Conservation (phyloP, 306 rosid genomes). For the Malus domestica region DNA sequence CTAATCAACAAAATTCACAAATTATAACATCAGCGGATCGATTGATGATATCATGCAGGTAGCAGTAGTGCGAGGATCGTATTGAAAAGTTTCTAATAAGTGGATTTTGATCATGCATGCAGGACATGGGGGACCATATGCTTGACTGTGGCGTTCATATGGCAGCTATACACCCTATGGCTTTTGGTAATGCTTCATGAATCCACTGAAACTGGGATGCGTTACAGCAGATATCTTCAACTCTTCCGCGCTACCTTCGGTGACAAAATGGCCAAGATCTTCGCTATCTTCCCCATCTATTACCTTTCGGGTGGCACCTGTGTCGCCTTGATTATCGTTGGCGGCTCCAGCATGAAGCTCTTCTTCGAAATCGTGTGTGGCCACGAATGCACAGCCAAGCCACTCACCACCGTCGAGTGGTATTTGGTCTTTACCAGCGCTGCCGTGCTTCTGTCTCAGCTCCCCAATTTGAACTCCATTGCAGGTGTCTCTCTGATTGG, state of each 20-base stretch:
- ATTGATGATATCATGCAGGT: too few relatives aligned
- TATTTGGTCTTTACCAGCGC: slow-evolving; percentile 28
- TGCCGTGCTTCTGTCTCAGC: slow-evolving; percentile 31
- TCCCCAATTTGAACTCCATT: slow-evolving; percentile 41
- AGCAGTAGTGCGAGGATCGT: too few relatives aligned
- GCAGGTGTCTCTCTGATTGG: slow-evolving; percentile 37
- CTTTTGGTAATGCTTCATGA: slow-evolving; percentile 37
- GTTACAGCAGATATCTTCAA: slow-evolving; percentile 41
- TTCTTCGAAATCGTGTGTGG: slow-evolving; percentile 31
- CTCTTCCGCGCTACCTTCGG: slow-evolving; percentile 31
- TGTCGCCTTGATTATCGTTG: slow-evolving; percentile 24
- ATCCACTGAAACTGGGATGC: slow-evolving; percentile 29
- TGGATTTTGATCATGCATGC: neutral
- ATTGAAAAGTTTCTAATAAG: too few relatives aligned
- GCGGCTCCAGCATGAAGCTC: slow-evolving; percentile 28
- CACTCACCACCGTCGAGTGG: slow-evolving; percentile 37
- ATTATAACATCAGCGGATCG: too few relatives aligned
- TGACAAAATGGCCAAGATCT: slow-evolving; percentile 9
- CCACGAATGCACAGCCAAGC: slow-evolving; percentile 15
- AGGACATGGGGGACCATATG: slow-evolving; percentile 38
- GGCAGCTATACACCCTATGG: slow-evolving; percentile 39
- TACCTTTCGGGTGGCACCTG: slow-evolving; percentile 34
- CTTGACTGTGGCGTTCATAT: slow-evolving; percentile 31
- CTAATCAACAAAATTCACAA: too few relatives aligned
- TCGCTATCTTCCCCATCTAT: slow-evolving; percentile 22